Evolutionary conservation across 2,329 filamentous ascomycete genomes (phyloP), one percentile per base, ranked within the genome.

Genomic region (Fusarium anthophilum): DNA sequence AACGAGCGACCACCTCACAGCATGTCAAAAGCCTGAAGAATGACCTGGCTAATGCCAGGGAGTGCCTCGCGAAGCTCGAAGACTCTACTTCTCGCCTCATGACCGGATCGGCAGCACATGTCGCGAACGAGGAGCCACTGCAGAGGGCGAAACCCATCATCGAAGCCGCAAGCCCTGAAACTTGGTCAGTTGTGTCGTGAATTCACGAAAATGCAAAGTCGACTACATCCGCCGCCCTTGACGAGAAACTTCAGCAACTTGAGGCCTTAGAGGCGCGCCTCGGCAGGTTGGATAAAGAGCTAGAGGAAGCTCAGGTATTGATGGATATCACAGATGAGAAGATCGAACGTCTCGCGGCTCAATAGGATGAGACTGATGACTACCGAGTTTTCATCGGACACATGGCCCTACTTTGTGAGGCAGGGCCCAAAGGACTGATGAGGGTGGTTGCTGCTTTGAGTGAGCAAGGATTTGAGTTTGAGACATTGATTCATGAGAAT

Each of bases 41-140:
- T 14, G 44, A 22, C 12, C 0, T 22, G 13, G 9, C 18, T 4
- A 28, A 13, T 1, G 18, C 24, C 18, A 14, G 0, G 9, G 26
- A 28, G 44, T 3, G 11, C 17, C 1, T 10, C 13, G 1, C 24
- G 10, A 47, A 47, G 18, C 44, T 47, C 17, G 14, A 28, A 28
- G 44, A 26, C 20, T 4, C 44, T 6, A 13, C 26, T 14, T 28
- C 44, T 28, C 4, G 0, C 44, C n/a, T 28, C 18, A 22, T 10
- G 2, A 18, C 24, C 26, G 26, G 26, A 8, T 28, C 18, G 24
- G 26, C 8, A 47, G 18, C 18, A 7, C 44, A 47, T 9, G 5
- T 24, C 26, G 44, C 13, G 13, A 28, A 47, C 44, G 20, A 22
- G 26, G 18, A 47, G 26, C 3, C 20, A 28, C 18, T 47, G 18